A percentile compares a stretch with the other conserved stretches of the same genome.
Evolutionary conservation across 2,329 filamentous ascomycete species (phyloP).

Genomic region (Thelonectria olida): DNA sequence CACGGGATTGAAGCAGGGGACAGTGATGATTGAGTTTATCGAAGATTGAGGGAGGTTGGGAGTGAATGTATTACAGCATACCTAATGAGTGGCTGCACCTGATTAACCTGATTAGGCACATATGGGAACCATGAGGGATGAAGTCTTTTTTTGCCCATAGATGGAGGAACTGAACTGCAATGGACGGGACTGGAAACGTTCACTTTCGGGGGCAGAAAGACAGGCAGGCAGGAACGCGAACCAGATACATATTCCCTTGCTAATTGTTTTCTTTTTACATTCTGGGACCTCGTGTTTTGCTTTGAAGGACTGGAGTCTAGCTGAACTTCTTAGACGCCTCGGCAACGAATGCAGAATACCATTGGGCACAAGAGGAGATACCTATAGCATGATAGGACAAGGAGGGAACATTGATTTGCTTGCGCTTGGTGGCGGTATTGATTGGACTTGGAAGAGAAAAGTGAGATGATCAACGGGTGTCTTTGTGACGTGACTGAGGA

Average conservation of each 20-base stretch:
- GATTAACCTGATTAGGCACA: constrained; percentile 9
- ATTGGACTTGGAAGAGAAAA: too few relatives aligned
- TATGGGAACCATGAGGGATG: constrained; percentile 8
- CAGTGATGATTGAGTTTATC: constrained; percentile 93
- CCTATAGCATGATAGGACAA: too few relatives aligned
- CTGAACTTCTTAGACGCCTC: constrained; percentile 16
- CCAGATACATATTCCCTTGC: constrained; percentile 1
- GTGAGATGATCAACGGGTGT: neutral
- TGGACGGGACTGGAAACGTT: neutral
- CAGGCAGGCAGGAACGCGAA: constrained; percentile 6
- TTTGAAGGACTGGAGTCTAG: constrained; percentile 16
- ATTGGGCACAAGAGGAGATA: constrained; percentile 1
- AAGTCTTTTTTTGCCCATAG: constrained; percentile 13
- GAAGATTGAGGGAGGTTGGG: constrained; percentile 55
- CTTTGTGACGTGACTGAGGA: too few relatives aligned
- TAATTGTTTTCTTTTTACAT: neutral
- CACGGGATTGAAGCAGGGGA: constrained; percentile 89
- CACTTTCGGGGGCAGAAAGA: neutral
- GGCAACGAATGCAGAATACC: constrained; percentile 6
- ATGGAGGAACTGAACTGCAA: constrained; percentile 12
- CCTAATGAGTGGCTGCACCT: neutral
- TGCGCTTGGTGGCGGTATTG: too few relatives aligned
- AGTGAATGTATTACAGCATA: constrained; percentile 1
- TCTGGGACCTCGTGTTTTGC: neutral
- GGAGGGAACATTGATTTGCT: too few relatives aligned